Conservation (phyloP, 1,284 basidiomycete genomes). For the Pterulicium gracile region DNA sequence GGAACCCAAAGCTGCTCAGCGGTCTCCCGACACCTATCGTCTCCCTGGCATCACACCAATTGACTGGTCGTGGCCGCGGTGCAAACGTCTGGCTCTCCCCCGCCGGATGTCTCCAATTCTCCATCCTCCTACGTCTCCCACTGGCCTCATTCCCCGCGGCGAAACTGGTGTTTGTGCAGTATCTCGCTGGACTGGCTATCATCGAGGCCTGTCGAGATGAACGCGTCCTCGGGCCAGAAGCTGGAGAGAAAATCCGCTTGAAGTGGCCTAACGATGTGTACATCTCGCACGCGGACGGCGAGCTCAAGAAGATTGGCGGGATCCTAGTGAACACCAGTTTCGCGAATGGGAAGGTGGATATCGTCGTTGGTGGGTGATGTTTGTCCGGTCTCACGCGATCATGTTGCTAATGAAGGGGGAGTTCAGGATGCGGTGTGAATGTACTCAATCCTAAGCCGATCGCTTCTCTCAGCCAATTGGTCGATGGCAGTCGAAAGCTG, state of each 20-base stretch:
- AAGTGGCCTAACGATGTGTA: constrained; percentile 99
- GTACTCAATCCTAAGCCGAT: constrained; percentile 79
- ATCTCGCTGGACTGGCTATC: constrained; percentile 86
- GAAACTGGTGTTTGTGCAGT: constrained; percentile 91
- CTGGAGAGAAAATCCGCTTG: constrained; percentile 57
- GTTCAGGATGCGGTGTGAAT: constrained; percentile 82
- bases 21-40: constrained; percentile 67
- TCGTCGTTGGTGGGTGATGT: constrained; percentile 63
- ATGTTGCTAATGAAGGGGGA: constrained; percentile 2
- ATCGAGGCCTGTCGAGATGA: constrained; percentile 66
- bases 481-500: constrained; percentile 22
- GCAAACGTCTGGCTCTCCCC: constrained; percentile 92
- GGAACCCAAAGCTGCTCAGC: constrained; percentile 70
- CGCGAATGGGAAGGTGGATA: constrained; percentile 55
- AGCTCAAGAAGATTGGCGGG: constrained; percentile 76
- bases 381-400: neutral
- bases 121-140: constrained; percentile 61
- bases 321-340: constrained; percentile 89
- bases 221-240: constrained; percentile 34
- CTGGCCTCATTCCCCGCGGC: constrained; percentile 44
- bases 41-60: constrained; percentile 81
- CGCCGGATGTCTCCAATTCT: constrained; percentile 81
- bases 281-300: constrained; percentile 41
- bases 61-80: constrained; percentile 84
- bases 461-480: constrained; percentile 68